Evolutionary conservation across 2,329 filamentous ascomycete genomes (phyloP).

Genomic region (Aspergillus awamori): DNA sequence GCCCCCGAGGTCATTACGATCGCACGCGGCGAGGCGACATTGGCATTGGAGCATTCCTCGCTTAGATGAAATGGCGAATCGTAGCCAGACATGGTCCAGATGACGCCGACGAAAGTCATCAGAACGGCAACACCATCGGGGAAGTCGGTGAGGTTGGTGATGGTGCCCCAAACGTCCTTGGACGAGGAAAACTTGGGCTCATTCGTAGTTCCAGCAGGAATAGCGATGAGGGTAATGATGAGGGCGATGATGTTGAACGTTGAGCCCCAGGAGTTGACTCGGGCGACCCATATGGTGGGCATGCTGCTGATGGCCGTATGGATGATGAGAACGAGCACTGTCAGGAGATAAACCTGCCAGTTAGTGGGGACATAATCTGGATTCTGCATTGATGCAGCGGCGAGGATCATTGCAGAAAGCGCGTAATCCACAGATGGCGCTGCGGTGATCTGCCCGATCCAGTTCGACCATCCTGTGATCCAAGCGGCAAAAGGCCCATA

Average conservation of each 20-base stretch:
- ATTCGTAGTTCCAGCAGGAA: constrained; percentile 63
- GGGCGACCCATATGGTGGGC: constrained; percentile 70
- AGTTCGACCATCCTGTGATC: constrained; percentile 72
- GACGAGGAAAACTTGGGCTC: constrained; percentile 62
- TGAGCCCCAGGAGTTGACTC: constrained; percentile 70
- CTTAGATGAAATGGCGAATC: constrained; percentile 72
- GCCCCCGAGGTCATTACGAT: constrained; percentile 70
- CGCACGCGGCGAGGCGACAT: constrained; percentile 68
- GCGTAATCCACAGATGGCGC: constrained; percentile 70
- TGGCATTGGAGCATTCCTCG: constrained; percentile 75
- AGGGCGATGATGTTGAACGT: constrained; percentile 71
- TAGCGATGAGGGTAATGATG: constrained; percentile 67
- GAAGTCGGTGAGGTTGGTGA: constrained; percentile 68
- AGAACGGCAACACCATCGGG: constrained; percentile 68
- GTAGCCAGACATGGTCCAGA: constrained; percentile 71
- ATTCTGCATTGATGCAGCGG: constrained; percentile 68
- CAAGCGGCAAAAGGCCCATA: constrained; percentile 69
- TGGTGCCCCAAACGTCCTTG: constrained; percentile 65
- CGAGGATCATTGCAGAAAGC: constrained; percentile 70
- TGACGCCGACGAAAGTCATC: constrained; percentile 72
- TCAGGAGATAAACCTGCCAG: constrained; percentile 71
- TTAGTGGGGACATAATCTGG: constrained; percentile 65
- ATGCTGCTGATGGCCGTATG: constrained; percentile 70
- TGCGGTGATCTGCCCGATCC: constrained; percentile 67
- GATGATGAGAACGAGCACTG: constrained; percentile 67